Evolutionary conservation across 768 basidiomycete species (phyloP), one percentile per base, ranked within the genome.

Genomic region (Leccinum rimulosum): DNA sequence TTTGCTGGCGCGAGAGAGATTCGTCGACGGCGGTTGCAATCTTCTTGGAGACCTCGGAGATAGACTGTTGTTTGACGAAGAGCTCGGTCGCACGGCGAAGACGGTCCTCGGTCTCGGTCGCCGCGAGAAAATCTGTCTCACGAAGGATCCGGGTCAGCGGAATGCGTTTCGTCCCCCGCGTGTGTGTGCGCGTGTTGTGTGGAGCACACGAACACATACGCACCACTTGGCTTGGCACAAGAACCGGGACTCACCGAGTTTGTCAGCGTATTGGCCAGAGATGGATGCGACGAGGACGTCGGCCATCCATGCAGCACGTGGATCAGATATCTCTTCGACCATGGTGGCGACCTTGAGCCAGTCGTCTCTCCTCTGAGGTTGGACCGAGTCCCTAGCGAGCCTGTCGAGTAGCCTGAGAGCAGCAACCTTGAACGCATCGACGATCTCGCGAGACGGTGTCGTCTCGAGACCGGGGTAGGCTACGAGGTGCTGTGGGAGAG

Each of bases 1-100:
- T 93, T 73, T 93, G 91, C 65, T 93, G 91, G 57, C 89, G 91
- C 27, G 88, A 89, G n/a, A 93, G 80, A 4, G 85, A 86, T 69
- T 93, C 91, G 62, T 91, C 89, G 11, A 93, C 87, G 22, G 88
- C 86, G 31, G 83, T 82, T 4, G 89, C 85, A 54, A 93, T 90
- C 77, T 89, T 92, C 69, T 86, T 84, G 15, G 87, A 84, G 0
- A 93, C 88, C 70, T 93, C 91, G 22, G 84, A 84, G 35, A 93
- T 91, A 45, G 88, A 88, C 3, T 84, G 77, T 54, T 88, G 87
- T 65, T 91, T 93, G 50, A 84, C 72, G 68, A 93, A 87, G 11
- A 93, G 79, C 55, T 84, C 80, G 8, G 87, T 86, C 2, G 89
- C 87, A 31, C 84, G 83, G 28, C 77, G 79, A 25, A 92, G 79